Conservation (phyloP, 352 stramenopile genomes). For the Globisporangium barbulae region DNA sequence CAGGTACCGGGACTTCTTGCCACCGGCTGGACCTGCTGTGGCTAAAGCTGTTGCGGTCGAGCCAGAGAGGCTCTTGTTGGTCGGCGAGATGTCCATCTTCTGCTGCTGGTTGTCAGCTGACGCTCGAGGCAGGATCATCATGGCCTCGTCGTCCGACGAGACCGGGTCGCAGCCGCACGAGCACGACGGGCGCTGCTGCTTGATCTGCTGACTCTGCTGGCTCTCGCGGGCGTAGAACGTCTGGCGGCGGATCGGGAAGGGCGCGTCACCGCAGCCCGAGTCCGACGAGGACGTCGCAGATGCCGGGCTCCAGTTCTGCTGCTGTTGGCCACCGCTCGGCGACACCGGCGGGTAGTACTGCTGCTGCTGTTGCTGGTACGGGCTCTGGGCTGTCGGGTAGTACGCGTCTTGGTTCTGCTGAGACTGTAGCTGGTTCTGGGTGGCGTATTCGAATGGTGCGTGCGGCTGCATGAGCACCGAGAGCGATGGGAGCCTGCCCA, state of each 20-base stretch:
- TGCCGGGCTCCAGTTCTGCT: conserved; percentile 10
- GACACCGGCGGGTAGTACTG: conserved; percentile 13
- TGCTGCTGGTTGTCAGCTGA: background rate
- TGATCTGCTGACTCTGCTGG: background rate
- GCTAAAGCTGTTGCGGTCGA: background rate
- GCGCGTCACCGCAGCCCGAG: background rate
- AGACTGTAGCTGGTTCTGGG: background rate
- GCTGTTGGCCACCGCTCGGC: background rate
- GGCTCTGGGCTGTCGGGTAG: background rate
- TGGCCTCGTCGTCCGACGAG: conserved; percentile 12
- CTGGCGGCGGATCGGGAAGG: conserved; percentile 16
- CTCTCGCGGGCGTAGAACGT: conserved; percentile 11
- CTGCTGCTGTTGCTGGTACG: background rate
- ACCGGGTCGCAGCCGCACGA: conserved; percentile 15
- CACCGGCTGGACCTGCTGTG: background rate
- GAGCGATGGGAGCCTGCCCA: conserved; percentile 10
- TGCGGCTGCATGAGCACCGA: conserved; percentile 19
- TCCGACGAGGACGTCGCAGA: conserved; percentile 11
- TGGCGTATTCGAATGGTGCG: conserved; percentile 4
- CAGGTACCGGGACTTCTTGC: conserved; percentile 35
- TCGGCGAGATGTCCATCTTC: conserved; percentile 9
- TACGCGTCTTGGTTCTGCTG: background rate
- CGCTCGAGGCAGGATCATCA: background rate
- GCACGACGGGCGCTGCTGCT: conserved; percentile 2
- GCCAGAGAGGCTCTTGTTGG: conserved; percentile 6